phyloP scores from a whole-genome alignment of 768 basidiomycete genomes.

The Cyclocybe aegerita region DNA sequence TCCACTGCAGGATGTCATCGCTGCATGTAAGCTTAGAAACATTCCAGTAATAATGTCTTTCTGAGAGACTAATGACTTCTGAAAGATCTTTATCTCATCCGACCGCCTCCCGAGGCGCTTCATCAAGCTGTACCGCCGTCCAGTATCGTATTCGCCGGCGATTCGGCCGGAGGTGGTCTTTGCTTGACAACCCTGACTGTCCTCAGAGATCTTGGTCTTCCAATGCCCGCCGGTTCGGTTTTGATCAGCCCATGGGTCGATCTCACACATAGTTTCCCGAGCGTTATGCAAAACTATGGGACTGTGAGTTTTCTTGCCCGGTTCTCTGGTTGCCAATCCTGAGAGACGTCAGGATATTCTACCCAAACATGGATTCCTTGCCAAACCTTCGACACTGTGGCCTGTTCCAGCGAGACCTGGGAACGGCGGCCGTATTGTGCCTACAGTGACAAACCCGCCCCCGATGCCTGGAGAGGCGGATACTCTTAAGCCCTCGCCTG shows the following conservation, averaged over 20 bases:
- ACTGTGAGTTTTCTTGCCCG: constrained; percentile 41
- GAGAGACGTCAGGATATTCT: constrained; percentile 58
- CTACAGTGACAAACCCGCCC: constrained; percentile 38
- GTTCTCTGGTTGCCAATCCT: neutral
- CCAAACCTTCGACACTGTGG: constrained; percentile 60
- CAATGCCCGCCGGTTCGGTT: constrained; percentile 73
- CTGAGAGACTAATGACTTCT: neutral
- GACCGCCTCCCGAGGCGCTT: constrained; percentile 60
- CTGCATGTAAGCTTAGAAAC: constrained; percentile 51
- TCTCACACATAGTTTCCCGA: constrained; percentile 83
- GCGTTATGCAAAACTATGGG: constrained; percentile 62
- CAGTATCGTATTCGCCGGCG: constrained; percentile 76
- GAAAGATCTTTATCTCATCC: constrained; percentile 70
- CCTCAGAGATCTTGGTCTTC: constrained; percentile 68
- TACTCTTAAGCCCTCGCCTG: constrained; percentile 36
- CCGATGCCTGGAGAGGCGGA: constrained; percentile 52
- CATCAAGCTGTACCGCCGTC: constrained; percentile 65
- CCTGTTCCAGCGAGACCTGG: constrained; percentile 42
- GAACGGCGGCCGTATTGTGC: constrained; percentile 32
- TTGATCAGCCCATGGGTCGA: constrained; percentile 85
- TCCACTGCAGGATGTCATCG: constrained; percentile 72
- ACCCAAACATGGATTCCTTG: constrained; percentile 59
- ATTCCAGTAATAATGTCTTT: neutral
- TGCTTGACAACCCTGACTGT: constrained; percentile 59
- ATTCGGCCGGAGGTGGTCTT: constrained; percentile 75